Conservation (phyloP, 2,329 filamentous ascomycete genomes). For the Fusarium sp. region DNA sequence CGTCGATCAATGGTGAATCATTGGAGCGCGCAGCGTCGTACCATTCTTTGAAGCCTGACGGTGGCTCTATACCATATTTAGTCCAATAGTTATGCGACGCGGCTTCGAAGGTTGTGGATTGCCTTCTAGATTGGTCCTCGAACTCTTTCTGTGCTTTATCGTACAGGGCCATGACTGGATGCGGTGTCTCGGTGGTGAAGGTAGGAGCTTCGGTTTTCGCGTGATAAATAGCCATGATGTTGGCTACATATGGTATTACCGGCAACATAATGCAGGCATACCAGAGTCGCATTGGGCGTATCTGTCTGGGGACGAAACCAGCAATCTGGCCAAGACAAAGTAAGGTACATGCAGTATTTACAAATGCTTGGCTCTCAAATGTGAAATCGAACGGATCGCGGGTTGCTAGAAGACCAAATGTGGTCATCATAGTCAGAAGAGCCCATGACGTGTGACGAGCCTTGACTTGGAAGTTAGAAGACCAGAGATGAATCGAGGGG, state of each 20-base stretch:
- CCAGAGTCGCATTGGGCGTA: not conserved
- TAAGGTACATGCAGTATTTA: not conserved
- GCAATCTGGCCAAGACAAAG: not conserved
- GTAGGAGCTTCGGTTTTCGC: not conserved
- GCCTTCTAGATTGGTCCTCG: slow-evolving; percentile 43
- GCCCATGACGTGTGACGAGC: not conserved
- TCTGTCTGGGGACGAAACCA: not conserved
- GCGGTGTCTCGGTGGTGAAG: not conserved
- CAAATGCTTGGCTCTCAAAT: not conserved
- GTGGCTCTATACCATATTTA: slow-evolving; percentile 53
- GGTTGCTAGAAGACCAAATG: not conserved
- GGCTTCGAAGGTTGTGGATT: slow-evolving; percentile 48
- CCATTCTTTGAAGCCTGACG: slow-evolving; percentile 56
- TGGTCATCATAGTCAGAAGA: not conserved
- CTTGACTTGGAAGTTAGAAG: not conserved
- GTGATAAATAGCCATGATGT: not conserved
- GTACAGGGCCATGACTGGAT: slow-evolving; percentile 30
- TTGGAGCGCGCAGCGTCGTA: slow-evolving; percentile 51
- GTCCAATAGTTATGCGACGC: slow-evolving; percentile 53
- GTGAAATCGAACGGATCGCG: not conserved
- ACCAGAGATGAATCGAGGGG: fast-evolving
- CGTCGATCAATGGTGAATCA: slow-evolving; percentile 55
- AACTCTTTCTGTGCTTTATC: slow-evolving; percentile 45
- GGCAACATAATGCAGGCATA: not conserved
- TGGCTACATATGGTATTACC: not conserved